These are phyloP conservation scores for Rauvolfia tetraphylla DNA, from an alignment of 257 asterid genomes.

Conservation along the genomic window DNA sequence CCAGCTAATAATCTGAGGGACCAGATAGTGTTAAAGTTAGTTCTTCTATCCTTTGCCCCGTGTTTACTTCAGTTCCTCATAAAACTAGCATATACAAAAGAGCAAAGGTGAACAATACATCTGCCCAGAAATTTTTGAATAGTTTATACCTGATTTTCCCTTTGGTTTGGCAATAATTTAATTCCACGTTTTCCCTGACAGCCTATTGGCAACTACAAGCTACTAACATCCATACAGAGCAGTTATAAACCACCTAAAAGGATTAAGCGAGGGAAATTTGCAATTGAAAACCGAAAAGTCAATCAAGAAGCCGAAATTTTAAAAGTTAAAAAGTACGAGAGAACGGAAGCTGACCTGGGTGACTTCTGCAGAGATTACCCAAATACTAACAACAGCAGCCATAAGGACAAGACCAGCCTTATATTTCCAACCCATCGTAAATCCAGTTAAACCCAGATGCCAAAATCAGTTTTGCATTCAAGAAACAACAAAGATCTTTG, in stretches of 20 bases:
- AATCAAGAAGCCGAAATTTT: neutral
- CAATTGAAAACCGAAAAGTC: neutral
- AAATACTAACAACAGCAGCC: conserved; percentile 87
- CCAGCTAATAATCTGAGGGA: neutral
- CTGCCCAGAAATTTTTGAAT: neutral
- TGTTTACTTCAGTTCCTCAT: neutral
- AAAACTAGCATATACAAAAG: neutral
- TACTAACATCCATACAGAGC: neutral
- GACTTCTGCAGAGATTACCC: conserved; percentile 99
- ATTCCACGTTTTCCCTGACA: neutral
- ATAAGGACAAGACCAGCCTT: conserved; percentile 77
- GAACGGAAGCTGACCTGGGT: conserved; percentile 61
- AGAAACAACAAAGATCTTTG: conserved; percentile 34
- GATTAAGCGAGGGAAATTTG: neutral
- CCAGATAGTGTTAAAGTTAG: neutral
- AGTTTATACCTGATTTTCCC: neutral
- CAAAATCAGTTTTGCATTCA: conserved; percentile 4
- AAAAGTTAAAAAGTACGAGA: neutral
- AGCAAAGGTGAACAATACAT: neutral
- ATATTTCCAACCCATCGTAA: conserved; percentile 81
- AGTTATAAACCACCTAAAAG: neutral
- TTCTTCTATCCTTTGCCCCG: neutral
- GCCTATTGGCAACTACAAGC: neutral
- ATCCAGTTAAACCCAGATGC: conserved; percentile 3
- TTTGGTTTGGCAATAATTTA: neutral